A percentile compares a stretch with the other conserved stretches of the same genome.
Evolutionary conservation across 1,139 yeast species (phyloP).

Genomic region (Sugiyamaella novakii): DNA sequence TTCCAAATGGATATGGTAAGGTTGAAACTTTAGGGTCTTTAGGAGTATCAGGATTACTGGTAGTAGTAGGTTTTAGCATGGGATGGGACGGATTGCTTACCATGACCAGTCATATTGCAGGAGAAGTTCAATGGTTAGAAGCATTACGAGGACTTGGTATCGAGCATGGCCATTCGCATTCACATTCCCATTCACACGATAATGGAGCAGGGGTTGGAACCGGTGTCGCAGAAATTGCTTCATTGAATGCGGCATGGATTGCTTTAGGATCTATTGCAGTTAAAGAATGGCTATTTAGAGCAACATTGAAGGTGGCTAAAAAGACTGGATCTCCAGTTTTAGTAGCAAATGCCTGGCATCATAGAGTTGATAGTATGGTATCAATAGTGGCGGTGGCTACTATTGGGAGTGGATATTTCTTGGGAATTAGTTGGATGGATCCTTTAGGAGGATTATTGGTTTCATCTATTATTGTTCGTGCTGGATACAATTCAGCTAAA

Average conservation of each 20-base stretch:
- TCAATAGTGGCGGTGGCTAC: slow-evolving; percentile 88
- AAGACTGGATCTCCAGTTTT: slow-evolving; percentile 82
- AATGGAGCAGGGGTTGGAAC: no score
- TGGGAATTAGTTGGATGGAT: slow-evolving; percentile 81
- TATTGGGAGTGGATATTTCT: slow-evolving; percentile 79
- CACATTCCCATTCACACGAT: slow-evolving; percentile 46
- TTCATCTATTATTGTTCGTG: slow-evolving; percentile 75
- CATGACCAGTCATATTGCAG: slow-evolving; percentile 52
- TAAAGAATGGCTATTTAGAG: slow-evolving; percentile 83
- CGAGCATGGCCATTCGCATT: slow-evolving; percentile 42
- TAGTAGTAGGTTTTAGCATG: slow-evolving; percentile 87
- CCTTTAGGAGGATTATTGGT: slow-evolving; percentile 89
- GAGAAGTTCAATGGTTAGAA: slow-evolving; percentile 28
- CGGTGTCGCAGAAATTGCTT: slow-evolving; percentile 49
- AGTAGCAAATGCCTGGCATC: slow-evolving; percentile 98
- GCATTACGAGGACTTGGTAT: slow-evolving; percentile 15
- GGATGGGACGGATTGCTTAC: slow-evolving; percentile 84
- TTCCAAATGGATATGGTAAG: slow-evolving; percentile 91
- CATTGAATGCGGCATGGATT: slow-evolving; percentile 93
- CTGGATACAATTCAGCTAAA: slow-evolving; percentile 76
- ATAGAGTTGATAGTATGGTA: slow-evolving; percentile 91
- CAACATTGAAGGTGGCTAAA: slow-evolving; percentile 77
- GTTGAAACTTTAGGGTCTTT: slow-evolving; percentile 90
- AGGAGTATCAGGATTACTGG: slow-evolving; percentile 77
- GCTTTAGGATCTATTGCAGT: slow-evolving; percentile 85